Evolutionary conservation across 495 filamentous ascomycete genomes (phyloP), one percentile per base, ranked within the genome.

Genomic region (Talaromyces thailandensis): DNA sequence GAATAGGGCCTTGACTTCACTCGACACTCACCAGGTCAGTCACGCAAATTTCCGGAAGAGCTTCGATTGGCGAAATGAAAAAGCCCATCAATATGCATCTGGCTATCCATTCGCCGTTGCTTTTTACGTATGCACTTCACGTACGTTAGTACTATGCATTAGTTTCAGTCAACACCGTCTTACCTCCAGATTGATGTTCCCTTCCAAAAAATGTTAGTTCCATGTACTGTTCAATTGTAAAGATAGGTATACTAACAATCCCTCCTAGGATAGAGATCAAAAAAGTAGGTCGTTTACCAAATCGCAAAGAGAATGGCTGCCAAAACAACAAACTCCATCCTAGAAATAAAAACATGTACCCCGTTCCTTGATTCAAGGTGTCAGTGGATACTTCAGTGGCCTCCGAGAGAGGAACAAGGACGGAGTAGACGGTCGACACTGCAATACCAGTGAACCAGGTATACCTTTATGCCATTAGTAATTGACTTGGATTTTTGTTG

Each of bases 321-420:
- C 86, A 89, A 67, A 88, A 84, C 3, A 89, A 68, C 60, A 85
- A 76, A 0, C 84, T 84, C 84, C 82, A 87, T 4, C 85, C 84
- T 11, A 83, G 80, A 35, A 86, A 66, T 60, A 88, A 67, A 62
- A 87, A 86, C 76, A 87, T 78, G 69, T 84, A 87, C 4, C 86
- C 86, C 0, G 84, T 89, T 31, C 86, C 86, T 58, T 82, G 73
- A 64, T 83, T 85, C 9, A 86, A 65, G 14, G 82, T 80, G 24
- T 61, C 73, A 16, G 84, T 70, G 3, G 82, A 79, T 6, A 88
- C 64, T 0, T 80, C 79, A 0, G 85, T 82, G 28, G 75, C 78
- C 58, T 84, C 72, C 2, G 80, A 81, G 16, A 88, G 79, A 1
- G 83, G 81, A 3, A 78, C 81, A 12, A 86, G 70, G 1, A 88